A percentile compares a stretch with the other conserved stretches of the same genome.
Evolutionary conservation across 768 basidiomycete genomes (phyloP).

Genomic region (Termitomyces sp.): DNA sequence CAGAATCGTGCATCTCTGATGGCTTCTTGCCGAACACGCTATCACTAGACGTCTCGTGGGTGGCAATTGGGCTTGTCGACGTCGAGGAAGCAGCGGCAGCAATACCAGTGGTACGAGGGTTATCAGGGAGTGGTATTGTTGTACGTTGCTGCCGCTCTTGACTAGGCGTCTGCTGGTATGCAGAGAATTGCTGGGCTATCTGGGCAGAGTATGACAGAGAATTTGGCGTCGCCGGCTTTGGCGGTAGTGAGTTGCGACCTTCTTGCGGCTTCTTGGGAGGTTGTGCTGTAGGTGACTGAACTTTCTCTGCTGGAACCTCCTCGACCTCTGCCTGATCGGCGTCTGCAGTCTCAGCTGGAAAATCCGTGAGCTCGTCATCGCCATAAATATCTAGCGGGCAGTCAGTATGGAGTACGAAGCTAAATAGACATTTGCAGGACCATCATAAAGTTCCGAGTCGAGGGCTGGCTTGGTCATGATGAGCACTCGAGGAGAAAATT

Average conservation of each 20-base stretch:
- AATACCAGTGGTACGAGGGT: slow-evolving; percentile 21
- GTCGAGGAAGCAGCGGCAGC: slow-evolving; percentile 1
- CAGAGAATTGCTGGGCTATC: slow-evolving; percentile 61
- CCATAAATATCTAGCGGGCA: slow-evolving; percentile 45
- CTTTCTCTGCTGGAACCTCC: slow-evolving; percentile 16
- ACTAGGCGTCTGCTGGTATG: slow-evolving; percentile 60
- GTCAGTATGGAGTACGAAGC: slow-evolving; percentile 17
- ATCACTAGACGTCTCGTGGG: slow-evolving; percentile 24
- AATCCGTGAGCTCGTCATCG: slow-evolving; percentile 41
- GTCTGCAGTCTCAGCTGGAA: slow-evolving; percentile 16
- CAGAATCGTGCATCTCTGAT: slow-evolving; percentile 77
- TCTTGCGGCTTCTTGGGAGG: slow-evolving; percentile 14
- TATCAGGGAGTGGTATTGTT: slow-evolving; percentile 19
- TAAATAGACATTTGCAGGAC: slow-evolving; percentile 13
- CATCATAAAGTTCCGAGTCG: slow-evolving; percentile 33
- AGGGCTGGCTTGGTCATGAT: slow-evolving; percentile 18
- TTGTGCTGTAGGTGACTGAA: not conserved
- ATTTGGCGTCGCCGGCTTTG: slow-evolving; percentile 23
- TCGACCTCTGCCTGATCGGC: slow-evolving; percentile 23
- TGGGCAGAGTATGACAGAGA: slow-evolving; percentile 57
- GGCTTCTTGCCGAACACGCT: slow-evolving; percentile 55
- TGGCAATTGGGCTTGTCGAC: slow-evolving; percentile 24
- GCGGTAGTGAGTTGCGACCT: slow-evolving; percentile 19
- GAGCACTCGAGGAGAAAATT: not conserved
- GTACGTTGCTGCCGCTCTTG: slow-evolving; percentile 52